Evolutionary conservation across 106 monocot genomes (phyloP).

Genomic region (Narthecium ossifragum): DNA sequence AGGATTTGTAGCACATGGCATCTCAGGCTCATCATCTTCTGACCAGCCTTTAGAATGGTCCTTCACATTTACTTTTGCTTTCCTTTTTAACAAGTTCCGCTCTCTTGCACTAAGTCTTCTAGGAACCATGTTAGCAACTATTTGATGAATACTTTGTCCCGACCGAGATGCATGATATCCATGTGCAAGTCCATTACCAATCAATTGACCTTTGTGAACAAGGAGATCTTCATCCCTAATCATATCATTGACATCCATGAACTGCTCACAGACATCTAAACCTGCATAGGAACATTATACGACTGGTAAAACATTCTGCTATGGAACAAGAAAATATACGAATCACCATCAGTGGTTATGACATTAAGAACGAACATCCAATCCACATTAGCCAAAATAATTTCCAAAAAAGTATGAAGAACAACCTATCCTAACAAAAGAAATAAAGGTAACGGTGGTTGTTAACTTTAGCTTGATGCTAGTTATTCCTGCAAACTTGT

Average conservation of each 20-base stretch:
- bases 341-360: no score
- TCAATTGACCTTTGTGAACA: slow-evolving; percentile 36
- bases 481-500: no score
- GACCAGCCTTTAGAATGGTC: slow-evolving; percentile 63
- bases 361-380: no score
- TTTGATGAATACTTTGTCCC: slow-evolving; percentile 78
- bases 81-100: slow-evolving; percentile 82
- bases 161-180: slow-evolving; percentile 34
- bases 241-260: slow-evolving; percentile 95
- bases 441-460: no score
- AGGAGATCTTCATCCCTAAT: slow-evolving; percentile 96
- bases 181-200: slow-evolving; percentile 45
- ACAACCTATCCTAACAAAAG: no score
- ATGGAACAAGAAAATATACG: no score
- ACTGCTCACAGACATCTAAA: slow-evolving; percentile 95
- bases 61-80: slow-evolving; percentile 87
- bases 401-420: no score
- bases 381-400: no score
- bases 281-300: no score
- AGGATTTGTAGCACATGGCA: slow-evolving; percentile 22
- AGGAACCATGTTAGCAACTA: slow-evolving; percentile 86
- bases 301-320: no score
- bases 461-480: no score
- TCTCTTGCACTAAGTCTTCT: slow-evolving; percentile 87
- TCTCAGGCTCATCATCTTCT: slow-evolving; percentile 73